Percentiles rank a stretch among this genome's conserved stretches.
Conservation (phyloP, 108 stramenopile genomes). For the Seminavis robusta region DNA sequence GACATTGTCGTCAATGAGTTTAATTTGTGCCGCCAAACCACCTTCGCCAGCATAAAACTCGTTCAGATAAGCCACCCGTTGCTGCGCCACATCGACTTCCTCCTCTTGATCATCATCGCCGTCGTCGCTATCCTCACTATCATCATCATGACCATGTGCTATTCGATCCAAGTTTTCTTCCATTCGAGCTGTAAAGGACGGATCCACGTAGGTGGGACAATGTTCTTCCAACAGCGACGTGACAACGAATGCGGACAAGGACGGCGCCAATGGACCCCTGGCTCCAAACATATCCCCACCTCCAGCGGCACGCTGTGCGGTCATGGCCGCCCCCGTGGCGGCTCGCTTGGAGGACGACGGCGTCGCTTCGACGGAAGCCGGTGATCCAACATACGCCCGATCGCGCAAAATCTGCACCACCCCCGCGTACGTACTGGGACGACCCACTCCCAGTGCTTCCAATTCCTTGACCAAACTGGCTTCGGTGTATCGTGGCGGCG, state of each 20-base stretch:
- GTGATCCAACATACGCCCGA: slow-evolving; percentile 57
- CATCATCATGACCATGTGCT: slow-evolving; percentile 32
- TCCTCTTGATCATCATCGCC: too few species aligned
- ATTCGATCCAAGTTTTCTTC: slow-evolving; percentile 55
- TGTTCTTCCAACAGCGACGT: slow-evolving; percentile 48
- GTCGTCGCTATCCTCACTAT: slow-evolving; percentile 19
- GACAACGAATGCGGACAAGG: slow-evolving; percentile 69
- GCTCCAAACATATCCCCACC: slow-evolving; percentile 42
- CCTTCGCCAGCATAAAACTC: slow-evolving; percentile 60
- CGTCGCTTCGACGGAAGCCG: slow-evolving; percentile 19
- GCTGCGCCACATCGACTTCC: too few species aligned
- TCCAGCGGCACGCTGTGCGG: slow-evolving; percentile 50
- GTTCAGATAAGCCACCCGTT: slow-evolving; percentile 50
- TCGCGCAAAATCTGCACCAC: slow-evolving; percentile 63
- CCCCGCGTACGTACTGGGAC: slow-evolving; percentile 76
- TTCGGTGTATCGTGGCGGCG: slow-evolving; percentile 65
- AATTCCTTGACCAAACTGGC: slow-evolving; percentile 77
- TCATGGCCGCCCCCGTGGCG: slow-evolving; percentile 29
- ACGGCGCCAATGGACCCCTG: slow-evolving; percentile 55
- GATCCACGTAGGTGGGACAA: slow-evolving; percentile 68
- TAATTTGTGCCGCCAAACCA: slow-evolving; percentile 44
- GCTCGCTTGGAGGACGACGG: slow-evolving; percentile 5
- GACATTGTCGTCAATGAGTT: slow-evolving; percentile 34
- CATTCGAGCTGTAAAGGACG: slow-evolving; percentile 71
- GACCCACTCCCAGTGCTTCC: slow-evolving; percentile 73